Evolutionary conservation across 2,329 filamentous ascomycete genomes (phyloP), one percentile per base, ranked within the genome.

Genomic region (Aspergillus sclerotialis): DNA sequence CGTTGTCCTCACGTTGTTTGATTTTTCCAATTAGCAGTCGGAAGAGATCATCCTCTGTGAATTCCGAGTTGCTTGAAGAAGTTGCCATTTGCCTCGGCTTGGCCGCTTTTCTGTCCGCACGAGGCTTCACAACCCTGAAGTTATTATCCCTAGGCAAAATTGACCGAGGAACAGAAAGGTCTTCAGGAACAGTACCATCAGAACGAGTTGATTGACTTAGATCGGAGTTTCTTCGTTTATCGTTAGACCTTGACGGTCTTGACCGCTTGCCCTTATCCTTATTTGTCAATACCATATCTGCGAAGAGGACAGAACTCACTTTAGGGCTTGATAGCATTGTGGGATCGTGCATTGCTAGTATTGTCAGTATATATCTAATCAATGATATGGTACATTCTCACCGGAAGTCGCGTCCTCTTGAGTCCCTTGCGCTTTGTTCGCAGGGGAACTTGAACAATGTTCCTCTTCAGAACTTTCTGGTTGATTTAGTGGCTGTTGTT

Each of bases 31-130:
- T 59, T 2, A 64, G 39, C 19, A 63, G 48, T 16, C 58, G 50
- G 18, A 62, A 62, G 5, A 64, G 38, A 19, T 50, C 50, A 18
- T 63, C 55, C 33, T 64, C 60, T 7, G 52, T 53, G 1, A 58
- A 35, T 8, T 49, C 36, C 8, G 36, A 11, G 10, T 23, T 14
- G 6, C 21, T 18, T 6, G 30, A 32, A 13, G 26, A 19, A 10
- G 19, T 5, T 17, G 28, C 12, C 16, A 8, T 10, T 2, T 18
- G 24, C n/a, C 33, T 39, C n/a, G 25, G 26, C 4, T 5, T 9
- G 5, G 7, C 11, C 16, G 6, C 39, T 34, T 24, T 42, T 16
- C 17, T 38, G 30, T 28, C 40, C 31, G 6, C 15, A 8, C 42
- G 44, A 21, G 38, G 37, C 28, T 54, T 56, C 3, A 33, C 32